Percentiles rank a stretch among this genome's conserved stretches.
Conservation (phyloP, 306 rosid genomes). For the apple (Malus domestica) region DNA sequence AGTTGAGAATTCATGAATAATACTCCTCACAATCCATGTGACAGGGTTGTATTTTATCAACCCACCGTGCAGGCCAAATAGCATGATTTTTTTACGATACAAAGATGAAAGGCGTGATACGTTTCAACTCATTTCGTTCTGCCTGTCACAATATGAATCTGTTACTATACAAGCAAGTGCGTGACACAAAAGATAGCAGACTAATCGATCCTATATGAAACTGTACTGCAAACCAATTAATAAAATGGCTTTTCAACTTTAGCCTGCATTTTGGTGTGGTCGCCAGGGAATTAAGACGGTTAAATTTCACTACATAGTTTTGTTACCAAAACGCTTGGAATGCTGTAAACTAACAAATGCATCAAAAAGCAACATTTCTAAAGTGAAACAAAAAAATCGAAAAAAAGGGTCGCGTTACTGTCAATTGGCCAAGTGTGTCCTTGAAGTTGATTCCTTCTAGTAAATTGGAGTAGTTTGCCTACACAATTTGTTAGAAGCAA, state of each 20-base stretch:
- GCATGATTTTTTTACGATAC: background rate
- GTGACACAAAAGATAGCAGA: too few species aligned
- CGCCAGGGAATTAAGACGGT: too few species aligned
- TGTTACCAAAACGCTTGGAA: too few species aligned
- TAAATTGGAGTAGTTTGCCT: too few species aligned
- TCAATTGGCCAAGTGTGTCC: too few species aligned
- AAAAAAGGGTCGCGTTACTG: too few species aligned
- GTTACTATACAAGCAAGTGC: background rate
- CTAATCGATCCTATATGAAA: background rate
- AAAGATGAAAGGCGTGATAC: background rate
- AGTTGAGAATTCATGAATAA: background rate
- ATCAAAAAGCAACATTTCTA: too few species aligned
- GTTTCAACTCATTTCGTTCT: background rate
- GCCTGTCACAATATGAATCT: background rate
- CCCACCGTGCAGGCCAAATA: background rate
- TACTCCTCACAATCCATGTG: background rate
- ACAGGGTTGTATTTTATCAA: background rate
- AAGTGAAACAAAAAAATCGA: too few species aligned
- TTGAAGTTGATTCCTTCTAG: too few species aligned
- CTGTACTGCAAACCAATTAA: background rate
- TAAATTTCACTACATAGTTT: too few species aligned
- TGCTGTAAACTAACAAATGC: too few species aligned
- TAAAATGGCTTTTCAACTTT: background rate
- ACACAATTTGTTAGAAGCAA: background rate
- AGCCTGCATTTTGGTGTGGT: too few species aligned